Evolutionary conservation across 495 filamentous ascomycete genomes (phyloP).

Genomic region (Podospora anserina): DNA sequence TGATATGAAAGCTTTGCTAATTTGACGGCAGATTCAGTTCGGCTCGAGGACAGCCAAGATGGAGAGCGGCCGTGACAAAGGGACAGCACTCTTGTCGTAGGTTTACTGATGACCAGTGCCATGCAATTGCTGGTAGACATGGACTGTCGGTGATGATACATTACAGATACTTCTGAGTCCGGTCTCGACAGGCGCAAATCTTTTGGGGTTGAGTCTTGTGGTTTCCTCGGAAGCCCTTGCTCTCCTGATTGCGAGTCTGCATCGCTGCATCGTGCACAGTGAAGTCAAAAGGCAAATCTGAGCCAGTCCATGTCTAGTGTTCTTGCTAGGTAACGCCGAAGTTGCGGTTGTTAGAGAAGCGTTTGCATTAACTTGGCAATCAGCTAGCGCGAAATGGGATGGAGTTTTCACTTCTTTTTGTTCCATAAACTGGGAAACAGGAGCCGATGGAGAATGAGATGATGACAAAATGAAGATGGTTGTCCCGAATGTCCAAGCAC

Average conservation of each 20-base stretch:
- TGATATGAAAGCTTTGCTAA: conserved; percentile 16
- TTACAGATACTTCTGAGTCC: conserved; percentile 60
- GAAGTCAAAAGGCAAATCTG: conserved; percentile 51
- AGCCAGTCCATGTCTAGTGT: conserved; percentile 26
- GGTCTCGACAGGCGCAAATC: conserved; percentile 23
- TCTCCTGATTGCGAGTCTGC: conserved; percentile 14
- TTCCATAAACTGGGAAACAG: too few relatives aligned
- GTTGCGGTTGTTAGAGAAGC: background rate
- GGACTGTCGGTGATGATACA: conserved; percentile 50
- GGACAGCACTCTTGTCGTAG: conserved; percentile 54
- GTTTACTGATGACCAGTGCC: background rate
- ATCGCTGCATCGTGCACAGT: conserved; percentile 31
- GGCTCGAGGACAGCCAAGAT: conserved; percentile 84
- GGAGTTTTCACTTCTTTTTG: too few relatives aligned
- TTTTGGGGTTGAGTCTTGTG: conserved; percentile 23
- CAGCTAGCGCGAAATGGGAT: too few relatives aligned
- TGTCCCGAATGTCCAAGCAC: too few relatives aligned
- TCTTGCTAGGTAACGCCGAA: background rate
- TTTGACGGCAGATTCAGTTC: conserved; percentile 64
- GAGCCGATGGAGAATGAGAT: too few relatives aligned
- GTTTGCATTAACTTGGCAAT: conserved; percentile 1
- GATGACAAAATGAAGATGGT: too few relatives aligned
- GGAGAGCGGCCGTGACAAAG: conserved; percentile 68
- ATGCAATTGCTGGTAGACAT: conserved; percentile 17
- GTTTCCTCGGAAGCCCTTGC: conserved; percentile 30